These are phyloP conservation scores for Protomyces pachydermus DNA, from an alignment of 1,139 yeast genomes.

Conservation along the genomic window DNA sequence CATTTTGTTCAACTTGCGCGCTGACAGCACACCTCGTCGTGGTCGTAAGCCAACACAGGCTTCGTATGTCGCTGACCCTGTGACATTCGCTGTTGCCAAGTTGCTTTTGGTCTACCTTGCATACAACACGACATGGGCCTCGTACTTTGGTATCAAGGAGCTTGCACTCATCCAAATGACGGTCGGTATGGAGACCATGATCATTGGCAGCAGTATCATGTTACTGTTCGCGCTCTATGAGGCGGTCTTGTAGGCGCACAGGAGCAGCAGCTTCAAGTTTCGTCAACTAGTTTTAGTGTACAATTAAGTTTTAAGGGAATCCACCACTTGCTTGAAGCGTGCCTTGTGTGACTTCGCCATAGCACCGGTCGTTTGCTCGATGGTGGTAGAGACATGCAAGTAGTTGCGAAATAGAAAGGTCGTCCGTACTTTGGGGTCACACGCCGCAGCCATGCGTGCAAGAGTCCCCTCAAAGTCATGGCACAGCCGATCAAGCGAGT, in stretches of 20 bases:
- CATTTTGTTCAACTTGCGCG: constrained; percentile 21
- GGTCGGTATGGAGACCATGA: constrained; percentile 23
- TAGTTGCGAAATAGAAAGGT: constrained; percentile 74
- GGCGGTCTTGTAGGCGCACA: constrained; percentile 10
- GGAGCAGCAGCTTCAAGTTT: neutral
- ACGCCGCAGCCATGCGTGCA: constrained; percentile 51
- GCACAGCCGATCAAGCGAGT: constrained; percentile 62
- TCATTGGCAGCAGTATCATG: constrained; percentile 21
- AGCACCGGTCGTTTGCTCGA: constrained; percentile 11
- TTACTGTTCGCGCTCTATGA: constrained; percentile 27
- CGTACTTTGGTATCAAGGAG: constrained; percentile 7
- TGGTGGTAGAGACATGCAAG: constrained; percentile 31
- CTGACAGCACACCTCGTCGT: constrained; percentile 3
- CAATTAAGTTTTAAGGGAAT: neutral
- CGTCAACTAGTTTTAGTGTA: neutral
- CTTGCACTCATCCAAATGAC: constrained; percentile 11
- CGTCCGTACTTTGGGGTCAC: constrained; percentile 54
- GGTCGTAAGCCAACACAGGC: constrained; percentile 8
- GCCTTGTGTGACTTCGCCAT: constrained; percentile 23
- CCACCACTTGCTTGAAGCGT: constrained; percentile 8
- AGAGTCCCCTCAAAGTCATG: constrained; percentile 74
- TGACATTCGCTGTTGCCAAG: constrained; percentile 27
- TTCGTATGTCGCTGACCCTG: constrained; percentile 21
- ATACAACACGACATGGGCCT: constrained; percentile 12
- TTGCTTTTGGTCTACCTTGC: constrained; percentile 25